phyloP scores from a whole-genome alignment of 192 early-diverging fungal genomes.

The Backusella macrospora region DNA sequence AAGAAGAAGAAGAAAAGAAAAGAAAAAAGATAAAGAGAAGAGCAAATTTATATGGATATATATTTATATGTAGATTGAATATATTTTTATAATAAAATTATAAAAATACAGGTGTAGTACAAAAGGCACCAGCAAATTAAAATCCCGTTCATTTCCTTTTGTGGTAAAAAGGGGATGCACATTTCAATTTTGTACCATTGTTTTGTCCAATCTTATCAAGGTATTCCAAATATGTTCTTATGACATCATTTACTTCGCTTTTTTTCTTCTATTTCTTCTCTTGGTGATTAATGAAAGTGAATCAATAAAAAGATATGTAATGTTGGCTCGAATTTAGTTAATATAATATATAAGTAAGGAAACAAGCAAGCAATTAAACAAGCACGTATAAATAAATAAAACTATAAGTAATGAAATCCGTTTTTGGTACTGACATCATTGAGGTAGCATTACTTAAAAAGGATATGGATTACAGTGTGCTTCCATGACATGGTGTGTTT shows the following conservation, averaged over 20 bases:
- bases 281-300: background rate
- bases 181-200: background rate
- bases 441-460: constrained; percentile 1
- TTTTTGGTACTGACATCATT: constrained; percentile 1
- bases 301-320: too few species aligned
- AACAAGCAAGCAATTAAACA: background rate
- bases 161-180: constrained; percentile 7
- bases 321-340: background rate
- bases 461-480: background rate
- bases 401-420: background rate
- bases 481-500: background rate
- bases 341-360: background rate
- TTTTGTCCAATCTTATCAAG: background rate
- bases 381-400: background rate
- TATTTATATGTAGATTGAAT: background rate
- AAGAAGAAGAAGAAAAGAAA: background rate
- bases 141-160: background rate
- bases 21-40: background rate
- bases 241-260: background rate
- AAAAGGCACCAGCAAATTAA: background rate
- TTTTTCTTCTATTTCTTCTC: background rate
- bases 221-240: background rate
- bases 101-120: background rate
- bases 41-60: too few species aligned
- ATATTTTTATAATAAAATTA: background rate